Conservation (phyloP, 129 eudicot species). For the Deinandra increscens region DNA sequence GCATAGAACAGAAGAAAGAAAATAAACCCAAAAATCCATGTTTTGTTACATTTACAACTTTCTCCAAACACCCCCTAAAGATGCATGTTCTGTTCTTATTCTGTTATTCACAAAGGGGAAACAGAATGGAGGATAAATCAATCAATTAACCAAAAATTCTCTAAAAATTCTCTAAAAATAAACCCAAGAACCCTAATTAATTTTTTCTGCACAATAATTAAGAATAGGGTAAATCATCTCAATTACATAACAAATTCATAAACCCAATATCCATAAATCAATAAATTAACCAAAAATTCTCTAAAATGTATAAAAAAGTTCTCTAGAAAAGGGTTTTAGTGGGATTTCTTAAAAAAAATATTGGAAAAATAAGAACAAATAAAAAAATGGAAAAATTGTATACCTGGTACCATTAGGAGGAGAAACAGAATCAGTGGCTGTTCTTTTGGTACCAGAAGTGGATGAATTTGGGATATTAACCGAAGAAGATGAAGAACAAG, state of each 20-base stretch:
- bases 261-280: slow-evolving; percentile 1
- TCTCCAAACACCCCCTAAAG: too few species aligned
- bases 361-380: background rate
- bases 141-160: too few species aligned
- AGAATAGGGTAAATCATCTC: background rate
- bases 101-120: slow-evolving; percentile 2
- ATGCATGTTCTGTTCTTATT: background rate
- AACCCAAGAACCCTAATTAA: slow-evolving; percentile 14
- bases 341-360: background rate
- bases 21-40: background rate
- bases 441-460: slow-evolving; percentile 71
- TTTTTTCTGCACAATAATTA: background rate
- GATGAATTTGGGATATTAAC: slow-evolving; percentile 34
- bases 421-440: slow-evolving; percentile 78
- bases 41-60: too few species aligned
- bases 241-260: slow-evolving; percentile 3
- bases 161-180: too few species aligned
- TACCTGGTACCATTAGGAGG: slow-evolving; percentile 62
- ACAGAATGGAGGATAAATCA: background rate
- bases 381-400: slow-evolving; percentile 11
- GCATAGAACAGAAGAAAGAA: background rate
- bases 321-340: background rate
- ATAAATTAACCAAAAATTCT: slow-evolving; percentile 10
- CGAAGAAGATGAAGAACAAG: slow-evolving; percentile 62
- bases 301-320: background rate